phyloP scores from a whole-genome alignment of 2,329 filamentous ascomycete genomes.

The Diaporthe aspalathi region DNA sequence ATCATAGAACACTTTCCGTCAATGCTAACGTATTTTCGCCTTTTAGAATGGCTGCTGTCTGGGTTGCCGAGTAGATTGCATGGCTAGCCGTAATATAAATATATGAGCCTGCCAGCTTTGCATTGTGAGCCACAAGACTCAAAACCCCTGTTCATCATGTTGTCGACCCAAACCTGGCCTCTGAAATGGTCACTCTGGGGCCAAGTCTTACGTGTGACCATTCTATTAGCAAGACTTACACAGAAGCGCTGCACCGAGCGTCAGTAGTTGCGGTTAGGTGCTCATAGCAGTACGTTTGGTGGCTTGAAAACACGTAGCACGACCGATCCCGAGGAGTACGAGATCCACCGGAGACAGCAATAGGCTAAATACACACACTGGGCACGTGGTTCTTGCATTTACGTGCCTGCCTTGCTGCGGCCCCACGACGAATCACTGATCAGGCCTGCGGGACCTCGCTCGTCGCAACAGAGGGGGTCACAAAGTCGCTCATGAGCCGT shows the following conservation, averaged over 20 bases:
- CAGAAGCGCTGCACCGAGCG: not conserved
- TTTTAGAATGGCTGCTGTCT: conserved; percentile 84
- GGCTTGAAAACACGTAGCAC: not conserved
- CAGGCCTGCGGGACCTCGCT: not conserved
- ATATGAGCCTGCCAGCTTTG: conserved; percentile 6
- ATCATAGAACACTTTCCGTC: too few species aligned
- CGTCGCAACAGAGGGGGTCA: not conserved
- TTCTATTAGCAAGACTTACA: not conserved
- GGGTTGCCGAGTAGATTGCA: conserved; percentile 84
- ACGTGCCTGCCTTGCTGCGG: not conserved
- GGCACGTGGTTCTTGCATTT: too few species aligned
- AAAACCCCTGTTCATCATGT: not conserved
- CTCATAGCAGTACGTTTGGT: not conserved
- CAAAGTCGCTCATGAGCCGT: conserved; percentile 32
- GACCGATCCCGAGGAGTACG: not conserved
- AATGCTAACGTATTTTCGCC: not conserved
- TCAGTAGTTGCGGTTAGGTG: not conserved
- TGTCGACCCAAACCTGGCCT: not conserved
- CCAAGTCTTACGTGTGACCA: too few species aligned
- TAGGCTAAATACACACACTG: not conserved
- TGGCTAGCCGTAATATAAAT: conserved; percentile 17
- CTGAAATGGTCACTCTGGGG: not conserved
- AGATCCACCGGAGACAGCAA: not conserved
- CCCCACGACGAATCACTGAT: not conserved
- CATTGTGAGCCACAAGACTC: not conserved